These are phyloP conservation scores for Debaryomyces robertsiae DNA, from an alignment of 1,139 yeast genomes.

Conservation along the genomic window DNA sequence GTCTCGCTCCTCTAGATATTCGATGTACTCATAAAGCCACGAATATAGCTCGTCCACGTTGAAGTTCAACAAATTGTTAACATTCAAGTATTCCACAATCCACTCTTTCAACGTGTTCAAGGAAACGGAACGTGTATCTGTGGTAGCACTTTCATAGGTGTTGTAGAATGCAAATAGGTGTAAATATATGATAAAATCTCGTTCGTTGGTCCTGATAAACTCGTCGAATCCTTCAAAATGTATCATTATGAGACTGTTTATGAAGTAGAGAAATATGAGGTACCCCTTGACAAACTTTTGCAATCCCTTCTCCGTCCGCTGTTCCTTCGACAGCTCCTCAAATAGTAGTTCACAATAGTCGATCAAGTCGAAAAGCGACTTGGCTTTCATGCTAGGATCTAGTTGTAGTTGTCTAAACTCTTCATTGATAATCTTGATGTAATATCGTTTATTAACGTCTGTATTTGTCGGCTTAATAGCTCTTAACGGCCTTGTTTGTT, in stretches of 20 bases:
- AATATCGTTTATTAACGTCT: constrained; percentile 20
- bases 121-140: constrained; percentile 26
- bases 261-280: constrained; percentile 46
- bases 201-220: constrained; percentile 40
- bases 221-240: constrained; percentile 49
- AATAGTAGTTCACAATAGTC: constrained; percentile 46
- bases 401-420: constrained; percentile 43
- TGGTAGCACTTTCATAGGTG: constrained; percentile 29
- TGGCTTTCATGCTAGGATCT: constrained; percentile 31
- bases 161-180: constrained; percentile 48
- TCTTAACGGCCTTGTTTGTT: neutral
- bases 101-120: constrained; percentile 29
- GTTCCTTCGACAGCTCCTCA: constrained; percentile 29
- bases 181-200: constrained; percentile 47
- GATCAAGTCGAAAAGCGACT: constrained; percentile 46
- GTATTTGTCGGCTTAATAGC: neutral
- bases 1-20: constrained; percentile 40
- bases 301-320: constrained; percentile 22
- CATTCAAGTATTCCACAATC: constrained; percentile 35
- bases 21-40: constrained; percentile 48
- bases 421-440: constrained; percentile 32
- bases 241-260: constrained; percentile 46
- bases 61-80: constrained; percentile 36
- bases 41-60: constrained; percentile 40
- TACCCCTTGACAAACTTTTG: constrained; percentile 40